Conservation (phyloP, 2,329 filamentous ascomycete genomes). For the Zalaria sp. region DNA sequence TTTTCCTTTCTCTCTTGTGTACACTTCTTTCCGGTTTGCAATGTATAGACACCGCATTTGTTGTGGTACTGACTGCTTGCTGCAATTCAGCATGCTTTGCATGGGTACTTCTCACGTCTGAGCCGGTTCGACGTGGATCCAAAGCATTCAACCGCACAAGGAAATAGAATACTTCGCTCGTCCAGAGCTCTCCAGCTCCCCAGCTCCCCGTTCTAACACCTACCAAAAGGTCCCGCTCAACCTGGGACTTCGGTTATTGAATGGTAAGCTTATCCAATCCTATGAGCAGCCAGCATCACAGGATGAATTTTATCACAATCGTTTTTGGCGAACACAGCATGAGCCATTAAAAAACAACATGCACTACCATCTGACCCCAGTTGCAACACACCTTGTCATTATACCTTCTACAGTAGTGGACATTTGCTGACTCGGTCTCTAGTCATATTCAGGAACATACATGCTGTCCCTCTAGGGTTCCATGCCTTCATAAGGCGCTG, state of each 20-base stretch:
- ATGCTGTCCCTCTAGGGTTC: not conserved
- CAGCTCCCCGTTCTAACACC: too few species aligned
- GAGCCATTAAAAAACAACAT: slow-evolving; percentile 23
- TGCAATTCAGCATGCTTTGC: not conserved
- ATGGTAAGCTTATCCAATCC: too few species aligned
- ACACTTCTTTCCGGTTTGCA: not conserved
- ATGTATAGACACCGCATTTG: not conserved
- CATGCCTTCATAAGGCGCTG: not conserved
- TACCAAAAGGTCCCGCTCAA: too few species aligned
- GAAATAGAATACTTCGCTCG: too few species aligned
- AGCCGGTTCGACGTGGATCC: not conserved
- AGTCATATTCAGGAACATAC: not conserved
- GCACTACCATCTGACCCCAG: slow-evolving; percentile 25
- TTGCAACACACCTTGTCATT: not conserved
- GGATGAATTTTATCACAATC: slow-evolving; percentile 16
- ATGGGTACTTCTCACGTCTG: not conserved
- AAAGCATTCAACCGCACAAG: not conserved
- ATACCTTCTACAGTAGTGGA: not conserved
- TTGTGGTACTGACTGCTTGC: too few species aligned
- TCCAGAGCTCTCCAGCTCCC: too few species aligned
- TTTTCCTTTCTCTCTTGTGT: slow-evolving; percentile 11
- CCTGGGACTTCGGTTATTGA: too few species aligned
- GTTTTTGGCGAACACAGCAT: slow-evolving; percentile 20
- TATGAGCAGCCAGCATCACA: not conserved
- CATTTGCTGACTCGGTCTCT: slow-evolving; percentile 1